Evolutionary conservation across 768 basidiomycete species (phyloP).

Genomic region (Termitomyces sp.): DNA sequence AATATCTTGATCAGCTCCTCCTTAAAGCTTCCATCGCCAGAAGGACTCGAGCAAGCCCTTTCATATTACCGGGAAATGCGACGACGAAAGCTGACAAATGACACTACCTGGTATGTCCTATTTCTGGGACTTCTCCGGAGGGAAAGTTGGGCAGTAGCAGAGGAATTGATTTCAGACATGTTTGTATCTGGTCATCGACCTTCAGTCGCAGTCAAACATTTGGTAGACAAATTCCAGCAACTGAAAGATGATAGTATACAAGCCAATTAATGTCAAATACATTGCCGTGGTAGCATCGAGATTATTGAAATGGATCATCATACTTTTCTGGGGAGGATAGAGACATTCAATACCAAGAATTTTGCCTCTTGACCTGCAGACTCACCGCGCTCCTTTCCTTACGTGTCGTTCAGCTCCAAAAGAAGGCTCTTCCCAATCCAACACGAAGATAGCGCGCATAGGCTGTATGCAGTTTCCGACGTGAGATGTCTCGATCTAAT

Average conservation of each 20-base stretch:
- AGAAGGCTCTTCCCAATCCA: slow-evolving; percentile 60
- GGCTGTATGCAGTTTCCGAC: slow-evolving; percentile 31
- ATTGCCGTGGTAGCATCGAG: neutral
- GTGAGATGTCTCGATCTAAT: neutral
- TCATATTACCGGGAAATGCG: slow-evolving; percentile 59
- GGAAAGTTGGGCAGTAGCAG: slow-evolving; percentile 55
- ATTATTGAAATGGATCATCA: neutral
- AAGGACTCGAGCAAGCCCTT: slow-evolving; percentile 51
- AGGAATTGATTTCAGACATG: slow-evolving; percentile 60
- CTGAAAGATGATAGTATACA: slow-evolving; percentile 1
- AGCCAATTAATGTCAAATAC: neutral
- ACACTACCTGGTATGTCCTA: slow-evolving; percentile 76
- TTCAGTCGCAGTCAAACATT: slow-evolving; percentile 33
- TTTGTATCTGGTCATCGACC: slow-evolving; percentile 37
- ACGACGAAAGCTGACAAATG: slow-evolving; percentile 34
- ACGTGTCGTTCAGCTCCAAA: slow-evolving; percentile 34
- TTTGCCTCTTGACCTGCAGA: neutral
- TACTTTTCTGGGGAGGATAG: neutral
- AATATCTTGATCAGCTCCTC: slow-evolving; percentile 72
- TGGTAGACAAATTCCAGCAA: slow-evolving; percentile 44
- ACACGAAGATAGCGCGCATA: slow-evolving; percentile 66
- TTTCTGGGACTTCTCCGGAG: slow-evolving; percentile 56
- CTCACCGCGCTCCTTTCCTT: neutral
- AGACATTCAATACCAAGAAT: neutral
- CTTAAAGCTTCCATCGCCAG: slow-evolving; percentile 42